Base-by-base conservation (phyloP, 371 early-diverging fungal species). In the Mortierella sp. region DNA sequence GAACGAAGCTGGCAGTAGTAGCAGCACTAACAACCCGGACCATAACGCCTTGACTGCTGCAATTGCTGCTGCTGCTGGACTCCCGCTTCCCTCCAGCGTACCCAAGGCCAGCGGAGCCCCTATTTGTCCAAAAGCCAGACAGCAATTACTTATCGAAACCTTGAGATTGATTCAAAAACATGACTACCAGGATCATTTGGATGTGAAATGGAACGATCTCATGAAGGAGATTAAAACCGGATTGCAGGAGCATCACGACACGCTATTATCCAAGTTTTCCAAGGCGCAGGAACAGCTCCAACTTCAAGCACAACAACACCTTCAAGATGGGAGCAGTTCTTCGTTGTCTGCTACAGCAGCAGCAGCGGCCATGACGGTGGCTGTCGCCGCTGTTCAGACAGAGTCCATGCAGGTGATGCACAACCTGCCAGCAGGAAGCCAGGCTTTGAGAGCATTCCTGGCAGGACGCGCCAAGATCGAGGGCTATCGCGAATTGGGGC, bases 391-490 rank as follows among this genome's bases (percentile, higher is more conserved):
- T 11, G 72, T 72, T 3, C 77, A 72, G n/a, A 64, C 68, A 9
- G 72, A 77, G 32, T 67, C 72, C 28, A 72, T 77, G 58, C 48
- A 63, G 36, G 64, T 72, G 63, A 41, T 77, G 33, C 69, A 77
- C 21, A 41, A 58, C 15, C 19, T 69, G 16, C 72, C 72, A 6
- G 69, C 77, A 0, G 68, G 69, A n/a, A 72, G 69, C 47, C 77
- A 77, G 22, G 64, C 68, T 19, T 65, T 65, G 9, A 48, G 77
- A 10, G 64, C 72, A 33, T 77, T 77, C 63, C 69, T 77, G 69
- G 68, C 71, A 3, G 58, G 65, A 2, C 77, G 77, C 6, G 72
- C 72, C 69, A 77, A 77, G 66, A 77, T 67, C 22, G 69, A 67
- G 13, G 72, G 72, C 1, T 77, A 77, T 28, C 72, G 73, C 1